Evolutionary conservation across 1,284 basidiomycete genomes (phyloP), one percentile per base, ranked within the genome.

Genomic region (Cutaneotrichosporon sp.): DNA sequence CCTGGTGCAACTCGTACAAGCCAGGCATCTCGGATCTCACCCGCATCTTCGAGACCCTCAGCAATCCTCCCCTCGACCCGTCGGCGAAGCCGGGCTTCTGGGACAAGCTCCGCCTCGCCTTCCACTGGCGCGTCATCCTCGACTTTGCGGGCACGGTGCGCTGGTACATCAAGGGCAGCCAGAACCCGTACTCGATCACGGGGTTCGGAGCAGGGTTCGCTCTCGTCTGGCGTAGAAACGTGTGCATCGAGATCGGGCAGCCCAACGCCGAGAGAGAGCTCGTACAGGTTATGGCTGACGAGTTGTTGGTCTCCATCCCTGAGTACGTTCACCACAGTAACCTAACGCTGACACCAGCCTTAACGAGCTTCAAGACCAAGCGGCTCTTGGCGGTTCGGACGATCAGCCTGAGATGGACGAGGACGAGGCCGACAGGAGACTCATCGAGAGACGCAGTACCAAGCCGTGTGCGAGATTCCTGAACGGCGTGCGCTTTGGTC

Each of bases 31-130:
- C 95, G 70, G 95, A 98, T 72, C 79, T 98, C 51, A 87, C 90
- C 82, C 86, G 88, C 49, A 84, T 95, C 24, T 76, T 98, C 31
- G 95, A 98, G 62, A 88, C 87, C 1, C 73, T 99, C 57, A 87
- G 89, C 1, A 88, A 88, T 67, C 84, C 91, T 14, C 87, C 92
- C 36, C 85, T 87, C 42, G 95, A 99, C 79, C 84, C 87, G n/a
- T 95, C 93, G 6, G 89, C 91, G 14, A 84, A 87, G 25, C 77
- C 95, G 59, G 95, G 93, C 2, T 97, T 97, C 78, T 98, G 95
- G 95, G 95, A 98, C 75, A 98, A 87, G 87, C 81, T 97, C 69
- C 84, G 91, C 42, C 82, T 97, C 18, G 82, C 91, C 18, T 84
- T 95, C 65, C 95, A 97, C 72, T 95, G 94, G 87, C 87, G 83